Evolutionary conservation across 139 green algal species (phyloP).

Genomic region (Picochlorum sp.): DNA sequence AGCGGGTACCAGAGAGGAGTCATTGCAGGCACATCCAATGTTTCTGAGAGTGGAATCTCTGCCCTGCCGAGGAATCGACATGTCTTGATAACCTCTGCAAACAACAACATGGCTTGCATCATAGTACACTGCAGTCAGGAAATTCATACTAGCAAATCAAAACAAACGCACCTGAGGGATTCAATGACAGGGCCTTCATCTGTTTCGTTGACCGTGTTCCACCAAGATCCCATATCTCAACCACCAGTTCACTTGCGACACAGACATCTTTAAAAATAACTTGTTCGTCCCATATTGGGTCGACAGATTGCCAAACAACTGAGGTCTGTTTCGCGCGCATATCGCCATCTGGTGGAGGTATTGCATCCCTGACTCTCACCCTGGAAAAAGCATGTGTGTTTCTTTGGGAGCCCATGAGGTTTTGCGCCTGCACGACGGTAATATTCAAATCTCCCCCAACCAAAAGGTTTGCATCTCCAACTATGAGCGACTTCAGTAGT

Average conservation of each 20-base stretch:
- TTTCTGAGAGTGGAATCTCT: slow-evolving; percentile 57
- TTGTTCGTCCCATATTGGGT: slow-evolving; percentile 44
- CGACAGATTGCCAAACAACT: slow-evolving; percentile 35
- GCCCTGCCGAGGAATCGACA: slow-evolving; percentile 44
- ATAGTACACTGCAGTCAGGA: not conserved
- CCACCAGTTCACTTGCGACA: slow-evolving; percentile 41
- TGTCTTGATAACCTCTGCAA: slow-evolving; percentile 35
- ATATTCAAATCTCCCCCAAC: slow-evolving; percentile 48
- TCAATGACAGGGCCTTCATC: slow-evolving; percentile 22
- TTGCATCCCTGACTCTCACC: slow-evolving; percentile 25
- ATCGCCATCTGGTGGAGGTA: slow-evolving; percentile 16
- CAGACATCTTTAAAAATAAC: slow-evolving; percentile 38
- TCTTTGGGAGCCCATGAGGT: slow-evolving; percentile 17
- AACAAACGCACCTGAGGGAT: slow-evolving; percentile 17
- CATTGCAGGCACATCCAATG: slow-evolving; percentile 34
- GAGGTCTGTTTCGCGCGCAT: slow-evolving; percentile 30
- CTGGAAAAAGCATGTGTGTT: slow-evolving; percentile 44
- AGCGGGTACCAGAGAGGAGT: slow-evolving; percentile 38
- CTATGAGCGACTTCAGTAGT: slow-evolving; percentile 26
- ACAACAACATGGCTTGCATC: not conserved
- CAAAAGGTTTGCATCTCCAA: slow-evolving; percentile 38
- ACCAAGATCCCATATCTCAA: slow-evolving; percentile 61
- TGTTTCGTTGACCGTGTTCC: slow-evolving; percentile 21
- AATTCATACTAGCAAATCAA: slow-evolving; percentile 1
- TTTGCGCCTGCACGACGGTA: slow-evolving; percentile 35